phyloP scores from a whole-genome alignment of 805 yeast species.

The Wickerhamiella hasegawae region DNA sequence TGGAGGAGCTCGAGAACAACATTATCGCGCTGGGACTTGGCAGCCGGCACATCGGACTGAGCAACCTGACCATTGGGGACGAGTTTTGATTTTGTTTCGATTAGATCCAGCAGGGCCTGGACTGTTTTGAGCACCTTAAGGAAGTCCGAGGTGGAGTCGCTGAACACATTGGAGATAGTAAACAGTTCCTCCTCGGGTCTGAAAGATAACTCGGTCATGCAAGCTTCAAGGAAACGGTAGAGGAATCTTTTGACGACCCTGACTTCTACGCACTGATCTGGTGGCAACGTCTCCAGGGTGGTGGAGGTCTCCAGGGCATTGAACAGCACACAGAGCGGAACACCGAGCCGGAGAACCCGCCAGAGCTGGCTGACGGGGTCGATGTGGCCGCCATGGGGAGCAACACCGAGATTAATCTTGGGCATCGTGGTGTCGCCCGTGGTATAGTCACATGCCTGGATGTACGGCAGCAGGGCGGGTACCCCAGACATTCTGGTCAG shows the following conservation, averaged over 20 bases:
- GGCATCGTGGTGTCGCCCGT: slow-evolving; percentile 18
- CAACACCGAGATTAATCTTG: slow-evolving; percentile 38
- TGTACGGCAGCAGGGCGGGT: slow-evolving; percentile 52
- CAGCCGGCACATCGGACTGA: slow-evolving; percentile 4
- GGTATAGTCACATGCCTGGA: slow-evolving; percentile 34
- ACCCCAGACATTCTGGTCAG: slow-evolving; percentile 39
- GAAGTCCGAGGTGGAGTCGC: slow-evolving; percentile 64
- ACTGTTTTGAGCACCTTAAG: slow-evolving; percentile 63
- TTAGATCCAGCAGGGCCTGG: slow-evolving; percentile 37
- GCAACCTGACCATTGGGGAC: slow-evolving; percentile 1
- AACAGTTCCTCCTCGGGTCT: slow-evolving; percentile 64
- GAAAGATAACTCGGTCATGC: slow-evolving; percentile 56
- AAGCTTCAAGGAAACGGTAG: slow-evolving; percentile 77
- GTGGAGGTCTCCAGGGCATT: slow-evolving; percentile 47
- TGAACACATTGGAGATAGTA: slow-evolving; percentile 78
- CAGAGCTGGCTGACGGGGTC: slow-evolving; percentile 91
- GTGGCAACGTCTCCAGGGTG: slow-evolving; percentile 34
- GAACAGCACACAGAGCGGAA: slow-evolving; percentile 75
- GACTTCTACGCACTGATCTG: slow-evolving; percentile 62
- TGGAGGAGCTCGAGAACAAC: slow-evolving; percentile 73
- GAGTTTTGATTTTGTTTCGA: slow-evolving; percentile 1
- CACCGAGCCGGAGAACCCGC: slow-evolving; percentile 79
- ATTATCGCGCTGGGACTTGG: slow-evolving; percentile 37
- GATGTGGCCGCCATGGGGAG: slow-evolving; percentile 37
- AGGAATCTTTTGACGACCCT: slow-evolving; percentile 77